Evolutionary conservation across 106 monocot species (phyloP), one percentile per base, ranked within the genome.

Genomic region (Apostasia ramifera): DNA sequence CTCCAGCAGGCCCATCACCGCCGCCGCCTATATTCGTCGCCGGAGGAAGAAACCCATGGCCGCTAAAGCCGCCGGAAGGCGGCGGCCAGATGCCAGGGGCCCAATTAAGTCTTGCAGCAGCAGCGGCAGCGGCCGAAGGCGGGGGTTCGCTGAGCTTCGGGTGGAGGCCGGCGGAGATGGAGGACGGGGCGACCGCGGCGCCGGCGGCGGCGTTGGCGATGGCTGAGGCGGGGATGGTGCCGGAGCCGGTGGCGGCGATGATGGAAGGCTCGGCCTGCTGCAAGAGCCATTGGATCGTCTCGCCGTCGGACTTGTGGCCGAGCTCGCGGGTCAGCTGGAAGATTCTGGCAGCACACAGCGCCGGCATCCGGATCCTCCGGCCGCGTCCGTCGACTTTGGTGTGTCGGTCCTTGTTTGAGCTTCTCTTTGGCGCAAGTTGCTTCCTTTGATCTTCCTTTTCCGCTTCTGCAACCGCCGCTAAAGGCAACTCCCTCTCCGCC

Each of bases 381-480:
- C 88, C 88, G 37, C 88, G 72, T 9, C 88, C 88, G 41, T 88
- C 88, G 42, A 88, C 88, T 68, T 88, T 88, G 73, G 84, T 85
- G 82, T 89, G 88, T 10, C 88, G 67, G 46, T 88, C 88, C 66
- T 88, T 88, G 65, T 88, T 88, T 40, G 88, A 88, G 81, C 74
- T 88, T 63, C 88, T n/a, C 56, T 76, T 81, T 0, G 88, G 81
- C 12, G 81, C 79, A 8, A 84, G 81, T 48, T 79, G 78, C 70
- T 73, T 70, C 45, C 67, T 61, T 58, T 56, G 67, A 11, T 63
- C 45, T 3, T 61, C 61, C 43, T 61, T 61, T 42, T 61, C 61
- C 40, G 3, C 40, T 43, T 40, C 6, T 11, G 26, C 8, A 12
- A 40, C 6, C 6, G 6, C 50, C 8, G 8, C 50, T 5, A 50